These are phyloP conservation scores for Luffa aegyptiaca DNA, from an alignment of 306 rosid species.

Conservation along the genomic window DNA sequence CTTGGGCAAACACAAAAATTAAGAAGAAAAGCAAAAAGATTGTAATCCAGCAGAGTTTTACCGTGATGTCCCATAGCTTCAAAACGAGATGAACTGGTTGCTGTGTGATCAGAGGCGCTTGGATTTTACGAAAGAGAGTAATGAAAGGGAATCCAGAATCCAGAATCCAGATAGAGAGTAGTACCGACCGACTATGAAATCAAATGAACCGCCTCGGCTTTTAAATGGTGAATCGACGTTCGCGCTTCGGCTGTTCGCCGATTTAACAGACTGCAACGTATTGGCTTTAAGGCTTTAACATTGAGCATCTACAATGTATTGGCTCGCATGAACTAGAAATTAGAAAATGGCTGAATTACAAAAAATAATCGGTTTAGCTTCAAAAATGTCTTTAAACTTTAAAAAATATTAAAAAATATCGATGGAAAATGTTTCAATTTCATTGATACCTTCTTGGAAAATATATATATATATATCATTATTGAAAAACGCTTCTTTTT, in stretches of 20 bases:
- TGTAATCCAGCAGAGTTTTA: not conserved
- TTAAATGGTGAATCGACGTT: not conserved
- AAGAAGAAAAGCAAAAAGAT: not conserved
- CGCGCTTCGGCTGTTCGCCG: constrained; percentile 2
- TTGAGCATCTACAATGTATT: no score
- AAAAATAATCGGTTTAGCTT: no score
- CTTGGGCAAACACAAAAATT: no score
- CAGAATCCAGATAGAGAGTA: not conserved
- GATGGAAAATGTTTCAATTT: no score
- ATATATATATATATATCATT: no score
- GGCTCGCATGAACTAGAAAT: no score
- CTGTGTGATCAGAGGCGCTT: not conserved
- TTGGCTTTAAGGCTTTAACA: no score
- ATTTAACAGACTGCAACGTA: not conserved
- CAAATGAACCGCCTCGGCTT: not conserved
- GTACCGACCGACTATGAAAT: not conserved
- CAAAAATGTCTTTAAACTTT: no score
- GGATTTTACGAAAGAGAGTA: not conserved
- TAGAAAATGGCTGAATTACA: no score
- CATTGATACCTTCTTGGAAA: no score
- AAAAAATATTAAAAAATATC: no score
- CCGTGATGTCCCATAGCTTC: constrained; percentile 11
- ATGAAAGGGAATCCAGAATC: not conserved
- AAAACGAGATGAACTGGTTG: not conserved
- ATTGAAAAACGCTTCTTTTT: no score